Evolutionary conservation across 768 basidiomycete genomes (phyloP).

Genomic region (Trametes coccinea): DNA sequence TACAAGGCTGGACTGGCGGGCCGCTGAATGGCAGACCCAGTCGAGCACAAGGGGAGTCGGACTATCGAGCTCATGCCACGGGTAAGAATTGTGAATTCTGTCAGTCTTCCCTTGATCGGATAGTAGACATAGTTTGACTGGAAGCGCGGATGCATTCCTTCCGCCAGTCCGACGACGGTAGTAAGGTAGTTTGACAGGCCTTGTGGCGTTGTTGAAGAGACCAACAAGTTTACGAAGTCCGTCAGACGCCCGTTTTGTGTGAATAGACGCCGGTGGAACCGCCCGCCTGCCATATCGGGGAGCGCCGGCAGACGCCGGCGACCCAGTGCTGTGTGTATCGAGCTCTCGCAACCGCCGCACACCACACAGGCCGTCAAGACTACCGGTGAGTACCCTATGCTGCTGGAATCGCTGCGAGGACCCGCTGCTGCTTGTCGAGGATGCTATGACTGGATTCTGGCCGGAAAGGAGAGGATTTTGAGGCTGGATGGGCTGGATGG

Average conservation of each 20-base stretch:
- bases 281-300: background rate
- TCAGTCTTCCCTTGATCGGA: no score
- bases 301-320: constrained; percentile 7
- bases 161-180: background rate
- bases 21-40: no score
- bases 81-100: no score
- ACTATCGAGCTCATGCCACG: no score
- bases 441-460: background rate
- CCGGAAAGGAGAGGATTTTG: background rate
- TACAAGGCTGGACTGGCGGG: no score
- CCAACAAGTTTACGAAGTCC: background rate
- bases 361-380: constrained; percentile 24
- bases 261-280: background rate
- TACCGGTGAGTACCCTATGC: constrained; percentile 16
- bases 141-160: background rate
- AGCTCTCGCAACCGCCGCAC: constrained; percentile 17
- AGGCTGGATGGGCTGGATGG: constrained; percentile 24
- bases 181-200: no score
- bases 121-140: background rate
- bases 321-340: constrained; percentile 4
- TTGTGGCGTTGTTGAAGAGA: background rate
- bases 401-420: constrained; percentile 5
- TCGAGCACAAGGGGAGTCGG: no score
- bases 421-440: background rate
- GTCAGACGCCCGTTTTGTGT: background rate